Conservation (phyloP, 257 asterid species). For the Nicotiana undulata region DNA sequence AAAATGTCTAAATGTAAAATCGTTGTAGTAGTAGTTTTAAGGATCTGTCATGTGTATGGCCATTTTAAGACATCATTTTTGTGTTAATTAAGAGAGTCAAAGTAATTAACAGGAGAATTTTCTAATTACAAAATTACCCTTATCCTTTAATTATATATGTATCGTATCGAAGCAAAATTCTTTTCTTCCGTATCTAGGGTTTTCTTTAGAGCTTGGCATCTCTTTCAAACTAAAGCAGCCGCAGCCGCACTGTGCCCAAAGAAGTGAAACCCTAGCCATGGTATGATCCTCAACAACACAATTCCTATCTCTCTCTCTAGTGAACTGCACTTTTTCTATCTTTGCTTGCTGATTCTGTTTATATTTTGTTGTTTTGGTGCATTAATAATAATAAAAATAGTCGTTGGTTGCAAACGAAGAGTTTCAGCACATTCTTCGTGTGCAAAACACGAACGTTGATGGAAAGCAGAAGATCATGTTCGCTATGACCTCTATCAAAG, state of each 20-base stretch:
- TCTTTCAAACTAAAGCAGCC: not conserved
- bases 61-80: too few species aligned
- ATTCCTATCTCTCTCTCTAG: too few species aligned
- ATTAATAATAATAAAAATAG: not conserved
- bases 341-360: not conserved
- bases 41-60: too few species aligned
- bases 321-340: not conserved
- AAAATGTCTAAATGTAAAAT: too few species aligned
- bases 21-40: too few species aligned
- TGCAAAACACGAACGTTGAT: conserved; percentile 86
- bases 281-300: not conserved
- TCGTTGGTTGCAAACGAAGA: conserved; percentile 72
- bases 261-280: conserved; percentile 8
- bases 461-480: conserved; percentile 97
- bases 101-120: too few species aligned
- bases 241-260: not conserved
- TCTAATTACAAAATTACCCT: not conserved
- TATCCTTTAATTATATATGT: not conserved
- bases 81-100: too few species aligned
- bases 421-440: conserved; percentile 95
- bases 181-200: not conserved
- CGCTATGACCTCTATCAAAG: conserved; percentile 91
- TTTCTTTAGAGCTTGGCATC: not conserved
- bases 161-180: not conserved
- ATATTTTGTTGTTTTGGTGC: not conserved